Evolutionary conservation across 805 yeast genomes (phyloP).

Genomic region (Wickerhamiella slavikovae): DNA sequence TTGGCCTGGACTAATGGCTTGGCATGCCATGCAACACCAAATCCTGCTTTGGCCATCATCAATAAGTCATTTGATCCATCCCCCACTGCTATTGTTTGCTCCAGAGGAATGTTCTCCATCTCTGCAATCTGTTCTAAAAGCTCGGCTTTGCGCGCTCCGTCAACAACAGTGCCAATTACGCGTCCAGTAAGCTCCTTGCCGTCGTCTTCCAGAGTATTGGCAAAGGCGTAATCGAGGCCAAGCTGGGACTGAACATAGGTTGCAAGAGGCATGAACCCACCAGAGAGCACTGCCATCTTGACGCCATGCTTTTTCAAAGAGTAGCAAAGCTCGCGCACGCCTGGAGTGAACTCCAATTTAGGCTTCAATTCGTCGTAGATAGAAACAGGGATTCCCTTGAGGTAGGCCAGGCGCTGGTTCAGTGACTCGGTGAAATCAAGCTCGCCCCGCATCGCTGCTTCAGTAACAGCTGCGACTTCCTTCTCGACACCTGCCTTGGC

Average conservation of each 20-base stretch:
- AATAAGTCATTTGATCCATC: conserved; percentile 93
- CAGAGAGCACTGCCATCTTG: conserved; percentile 72
- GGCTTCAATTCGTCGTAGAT: conserved; percentile 64
- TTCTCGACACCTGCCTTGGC: conserved; percentile 80
- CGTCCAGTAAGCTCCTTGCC: conserved; percentile 44
- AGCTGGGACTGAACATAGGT: conserved; percentile 44
- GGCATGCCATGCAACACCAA: conserved; percentile 94
- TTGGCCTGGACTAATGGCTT: conserved; percentile 71
- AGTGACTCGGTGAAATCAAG: conserved; percentile 75
- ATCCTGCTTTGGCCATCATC: conserved; percentile 85
- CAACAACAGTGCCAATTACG: conserved; percentile 64
- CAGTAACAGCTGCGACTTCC: conserved; percentile 74
- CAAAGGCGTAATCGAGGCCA: conserved; percentile 71
- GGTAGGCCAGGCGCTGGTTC: conserved; percentile 48
- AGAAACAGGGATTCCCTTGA: conserved; percentile 56
- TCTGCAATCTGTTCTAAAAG: conserved; percentile 30
- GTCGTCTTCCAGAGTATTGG: conserved; percentile 37
- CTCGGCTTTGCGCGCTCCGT: conserved; percentile 66
- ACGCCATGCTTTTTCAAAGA: conserved; percentile 42
- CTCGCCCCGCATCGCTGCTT: conserved; percentile 93
- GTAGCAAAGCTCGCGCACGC: conserved; percentile 52
- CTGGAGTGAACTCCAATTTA: conserved; percentile 60
- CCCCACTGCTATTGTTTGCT: conserved; percentile 64
- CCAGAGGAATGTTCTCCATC: conserved; percentile 14
- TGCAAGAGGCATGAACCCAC: conserved; percentile 88